phyloP scores from a whole-genome alignment of 2,329 filamentous ascomycete species.

The Penicillium sp. region DNA sequence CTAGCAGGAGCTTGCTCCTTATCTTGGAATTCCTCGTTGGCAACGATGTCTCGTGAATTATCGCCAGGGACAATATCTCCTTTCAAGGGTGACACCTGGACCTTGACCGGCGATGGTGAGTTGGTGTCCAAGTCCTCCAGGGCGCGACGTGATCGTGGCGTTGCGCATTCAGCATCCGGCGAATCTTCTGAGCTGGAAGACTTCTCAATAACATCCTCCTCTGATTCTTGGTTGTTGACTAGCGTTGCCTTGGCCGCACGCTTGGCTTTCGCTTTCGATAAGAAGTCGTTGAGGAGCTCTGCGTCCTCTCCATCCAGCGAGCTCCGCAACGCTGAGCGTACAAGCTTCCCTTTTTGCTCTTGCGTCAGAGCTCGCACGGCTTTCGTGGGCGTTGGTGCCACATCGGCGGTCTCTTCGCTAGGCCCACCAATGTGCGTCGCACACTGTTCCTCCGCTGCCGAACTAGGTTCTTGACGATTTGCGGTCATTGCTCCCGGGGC shows the following conservation, averaged over 20 bases:
- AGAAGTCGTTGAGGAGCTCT: conserved; percentile 44
- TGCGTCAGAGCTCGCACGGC: conserved; percentile 32
- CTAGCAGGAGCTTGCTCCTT: conserved; percentile 28
- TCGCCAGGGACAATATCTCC: conserved; percentile 13
- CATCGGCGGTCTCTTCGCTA: conserved; percentile 2
- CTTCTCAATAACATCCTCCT: conserved; percentile 17
- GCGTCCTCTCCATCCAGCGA: conserved; percentile 45
- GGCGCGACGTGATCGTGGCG: conserved; percentile 38
- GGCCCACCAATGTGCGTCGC: conserved; percentile 1
- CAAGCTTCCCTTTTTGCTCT: conserved; percentile 37
- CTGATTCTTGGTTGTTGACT: conserved; percentile 19
- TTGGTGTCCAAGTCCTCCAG: conserved; percentile 44
- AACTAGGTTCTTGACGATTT: conserved; percentile 16
- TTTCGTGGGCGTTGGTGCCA: conserved; percentile 16
- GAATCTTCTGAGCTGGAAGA: conserved; percentile 20
- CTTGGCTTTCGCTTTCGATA: conserved; percentile 47
- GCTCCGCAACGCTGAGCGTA: conserved; percentile 43
- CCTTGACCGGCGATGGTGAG: conserved; percentile 43
- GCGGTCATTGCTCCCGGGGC: conserved; percentile 13
- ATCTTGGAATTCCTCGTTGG: conserved; percentile 22
- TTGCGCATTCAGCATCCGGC: conserved; percentile 29
- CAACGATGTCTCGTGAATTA: conserved; percentile 15
- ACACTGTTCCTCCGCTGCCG: conserved; percentile 5
- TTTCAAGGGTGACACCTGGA: conserved; percentile 35
- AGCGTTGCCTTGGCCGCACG: conserved; percentile 41